Conservation (phyloP, 2,329 filamentous ascomycete species). For the Nectriaceae sp. region DNA sequence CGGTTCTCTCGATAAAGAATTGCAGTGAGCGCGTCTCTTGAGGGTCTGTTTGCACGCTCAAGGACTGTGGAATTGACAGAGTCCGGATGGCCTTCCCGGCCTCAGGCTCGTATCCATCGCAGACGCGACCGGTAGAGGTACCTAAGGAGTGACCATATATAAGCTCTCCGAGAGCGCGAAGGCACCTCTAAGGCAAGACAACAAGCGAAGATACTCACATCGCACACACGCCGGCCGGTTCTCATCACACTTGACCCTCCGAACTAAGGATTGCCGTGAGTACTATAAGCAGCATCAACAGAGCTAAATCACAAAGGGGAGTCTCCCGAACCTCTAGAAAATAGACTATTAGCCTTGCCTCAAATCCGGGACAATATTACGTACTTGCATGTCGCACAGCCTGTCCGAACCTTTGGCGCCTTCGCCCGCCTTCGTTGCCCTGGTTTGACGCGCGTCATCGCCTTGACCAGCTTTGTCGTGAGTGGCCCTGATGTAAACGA, state of each 20-base stretch:
- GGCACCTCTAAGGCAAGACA: background rate
- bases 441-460: constrained; percentile 11
- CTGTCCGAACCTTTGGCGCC: constrained; percentile 12
- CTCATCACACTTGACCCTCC: constrained; percentile 13
- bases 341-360: background rate
- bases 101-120: constrained; percentile 9
- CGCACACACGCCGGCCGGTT: constrained; percentile 5
- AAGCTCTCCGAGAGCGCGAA: background rate
- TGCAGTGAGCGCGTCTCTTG: constrained; percentile 8
- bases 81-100: background rate
- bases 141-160: constrained; percentile 1
- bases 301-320: background rate
- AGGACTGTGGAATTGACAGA: background rate
- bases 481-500: background rate
- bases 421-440: constrained; percentile 8
- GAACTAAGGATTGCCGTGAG: constrained; percentile 1
- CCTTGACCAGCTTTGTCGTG: background rate
- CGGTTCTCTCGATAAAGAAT: constrained; percentile 10
- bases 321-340: background rate
- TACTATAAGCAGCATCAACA: background rate
- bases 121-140: constrained; percentile 7
- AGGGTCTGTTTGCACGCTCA: background rate
- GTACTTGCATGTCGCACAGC: constrained; percentile 12
- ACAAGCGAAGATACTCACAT: constrained; percentile 2
- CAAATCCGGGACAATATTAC: background rate